Evolutionary conservation across 2,329 filamentous ascomycete species (phyloP).

Genomic region (Didymella glomerata): DNA sequence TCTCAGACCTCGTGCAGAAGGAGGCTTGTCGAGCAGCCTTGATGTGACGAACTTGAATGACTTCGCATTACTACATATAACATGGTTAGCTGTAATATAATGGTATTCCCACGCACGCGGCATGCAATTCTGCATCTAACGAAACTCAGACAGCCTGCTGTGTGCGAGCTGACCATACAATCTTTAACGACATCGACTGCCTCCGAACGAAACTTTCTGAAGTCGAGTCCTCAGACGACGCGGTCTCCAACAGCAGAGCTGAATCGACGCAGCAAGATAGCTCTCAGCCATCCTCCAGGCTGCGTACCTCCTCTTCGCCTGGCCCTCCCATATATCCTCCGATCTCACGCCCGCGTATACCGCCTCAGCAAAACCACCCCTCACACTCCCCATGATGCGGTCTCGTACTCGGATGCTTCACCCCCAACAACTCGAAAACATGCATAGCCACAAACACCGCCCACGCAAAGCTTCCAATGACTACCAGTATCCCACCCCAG

Average conservation of each 20-base stretch:
- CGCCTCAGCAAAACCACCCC: slow-evolving; percentile 17
- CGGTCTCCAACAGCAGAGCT: no score
- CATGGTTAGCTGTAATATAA: background rate
- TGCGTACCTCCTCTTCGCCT: no score
- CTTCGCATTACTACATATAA: background rate
- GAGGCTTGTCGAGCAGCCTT: background rate
- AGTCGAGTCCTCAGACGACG: background rate
- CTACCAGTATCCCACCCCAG: slow-evolving; percentile 25
- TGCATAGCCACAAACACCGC: slow-evolving; percentile 32
- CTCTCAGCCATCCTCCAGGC: no score
- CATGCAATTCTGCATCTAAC: background rate
- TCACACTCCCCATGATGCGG: slow-evolving; percentile 12
- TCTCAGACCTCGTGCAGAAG: background rate
- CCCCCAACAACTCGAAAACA: slow-evolving; percentile 26
- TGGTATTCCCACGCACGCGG: background rate
- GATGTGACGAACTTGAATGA: background rate
- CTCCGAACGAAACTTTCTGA: background rate
- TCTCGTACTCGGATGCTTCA: slow-evolving; percentile 10
- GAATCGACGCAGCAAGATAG: no score
- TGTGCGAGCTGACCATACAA: background rate
- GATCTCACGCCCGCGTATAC: background rate
- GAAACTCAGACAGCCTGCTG: background rate
- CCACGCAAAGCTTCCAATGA: slow-evolving; percentile 31
- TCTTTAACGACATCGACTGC: background rate
- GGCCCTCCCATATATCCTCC: no score